Conservation (phyloP, 2,329 filamentous ascomycete genomes). For the Pseudogymnoascus sp. region DNA sequence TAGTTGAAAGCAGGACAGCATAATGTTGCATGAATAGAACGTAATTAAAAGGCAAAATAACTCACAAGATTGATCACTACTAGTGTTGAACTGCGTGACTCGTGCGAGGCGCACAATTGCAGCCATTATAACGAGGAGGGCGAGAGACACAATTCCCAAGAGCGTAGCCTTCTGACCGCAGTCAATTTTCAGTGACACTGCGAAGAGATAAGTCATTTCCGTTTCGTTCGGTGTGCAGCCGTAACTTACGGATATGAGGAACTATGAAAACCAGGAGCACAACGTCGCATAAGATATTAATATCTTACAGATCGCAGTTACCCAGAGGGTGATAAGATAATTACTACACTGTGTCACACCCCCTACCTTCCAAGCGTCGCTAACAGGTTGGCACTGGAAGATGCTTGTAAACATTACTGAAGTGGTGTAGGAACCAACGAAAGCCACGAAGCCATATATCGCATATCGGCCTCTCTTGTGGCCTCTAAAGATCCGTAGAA, state of each 20-base stretch:
- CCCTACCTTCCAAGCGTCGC: slow-evolving; percentile 14
- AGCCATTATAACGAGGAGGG: slow-evolving; percentile 16
- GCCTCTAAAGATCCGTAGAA: slow-evolving; percentile 15
- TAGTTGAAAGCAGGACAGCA: not conserved
- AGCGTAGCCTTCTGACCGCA: slow-evolving; percentile 16
- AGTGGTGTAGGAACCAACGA: slow-evolving; percentile 8
- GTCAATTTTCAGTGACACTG: slow-evolving; percentile 17
- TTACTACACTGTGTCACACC: slow-evolving; percentile 11
- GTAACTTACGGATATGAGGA: slow-evolving; percentile 16
- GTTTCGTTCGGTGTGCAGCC: not conserved
- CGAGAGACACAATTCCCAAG: slow-evolving; percentile 14
- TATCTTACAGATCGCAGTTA: slow-evolving; percentile 14
- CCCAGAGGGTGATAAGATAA: slow-evolving; percentile 11
- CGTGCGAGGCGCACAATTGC: slow-evolving; percentile 13
- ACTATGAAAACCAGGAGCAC: slow-evolving; percentile 18
- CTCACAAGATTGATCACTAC: slow-evolving; percentile 16
- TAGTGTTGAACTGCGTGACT: not conserved
- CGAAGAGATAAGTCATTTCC: not conserved
- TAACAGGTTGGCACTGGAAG: slow-evolving; percentile 16
- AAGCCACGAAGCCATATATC: slow-evolving; percentile 11
- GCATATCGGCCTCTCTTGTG: not conserved
- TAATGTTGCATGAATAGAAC: not conserved
- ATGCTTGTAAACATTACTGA: slow-evolving; percentile 6
- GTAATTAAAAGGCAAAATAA: not conserved
- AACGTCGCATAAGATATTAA: slow-evolving; percentile 17